Conservation (phyloP, 192 early-diverging fungal genomes). For the Podila horticola region DNA sequence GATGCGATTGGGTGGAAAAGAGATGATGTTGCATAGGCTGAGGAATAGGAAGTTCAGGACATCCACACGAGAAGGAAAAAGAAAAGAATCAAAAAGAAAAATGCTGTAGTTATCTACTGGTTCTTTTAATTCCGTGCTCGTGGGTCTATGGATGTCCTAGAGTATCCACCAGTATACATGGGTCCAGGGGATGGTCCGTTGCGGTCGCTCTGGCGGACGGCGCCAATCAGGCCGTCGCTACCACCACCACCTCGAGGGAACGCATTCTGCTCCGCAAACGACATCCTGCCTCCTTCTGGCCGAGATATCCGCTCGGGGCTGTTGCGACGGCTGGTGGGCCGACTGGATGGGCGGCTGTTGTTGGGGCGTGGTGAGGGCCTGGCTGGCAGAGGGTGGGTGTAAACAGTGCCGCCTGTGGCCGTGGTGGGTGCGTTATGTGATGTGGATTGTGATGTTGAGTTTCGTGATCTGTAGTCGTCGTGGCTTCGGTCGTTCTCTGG, state of each 20-base stretch:
- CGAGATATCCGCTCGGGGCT: constrained; percentile 12
- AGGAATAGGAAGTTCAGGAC: too few species aligned
- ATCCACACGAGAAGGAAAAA: too few species aligned
- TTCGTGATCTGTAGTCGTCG: background rate
- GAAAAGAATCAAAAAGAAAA: too few species aligned
- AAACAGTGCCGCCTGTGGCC: background rate
- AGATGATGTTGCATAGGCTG: too few species aligned
- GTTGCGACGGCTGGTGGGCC: background rate
- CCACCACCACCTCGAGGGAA: constrained; percentile 21
- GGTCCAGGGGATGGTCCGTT: constrained; percentile 9
- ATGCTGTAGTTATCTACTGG: too few species aligned
- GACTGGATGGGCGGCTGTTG: background rate
- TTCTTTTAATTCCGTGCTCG: too few species aligned
- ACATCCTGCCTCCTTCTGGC: background rate
- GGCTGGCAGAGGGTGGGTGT: background rate
- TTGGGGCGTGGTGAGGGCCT: background rate
- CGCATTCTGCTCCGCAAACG: constrained; percentile 41
- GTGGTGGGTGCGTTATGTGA: background rate
- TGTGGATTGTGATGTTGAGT: background rate
- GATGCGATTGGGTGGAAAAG: too few species aligned
- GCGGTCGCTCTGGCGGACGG: background rate
- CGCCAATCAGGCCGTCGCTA: background rate
- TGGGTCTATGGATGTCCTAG: background rate
- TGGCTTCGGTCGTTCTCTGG: background rate
- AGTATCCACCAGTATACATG: constrained; percentile 43